Base-by-base conservation (phyloP, 129 eudicot genomes). In the Flaveria linearis region DNA sequence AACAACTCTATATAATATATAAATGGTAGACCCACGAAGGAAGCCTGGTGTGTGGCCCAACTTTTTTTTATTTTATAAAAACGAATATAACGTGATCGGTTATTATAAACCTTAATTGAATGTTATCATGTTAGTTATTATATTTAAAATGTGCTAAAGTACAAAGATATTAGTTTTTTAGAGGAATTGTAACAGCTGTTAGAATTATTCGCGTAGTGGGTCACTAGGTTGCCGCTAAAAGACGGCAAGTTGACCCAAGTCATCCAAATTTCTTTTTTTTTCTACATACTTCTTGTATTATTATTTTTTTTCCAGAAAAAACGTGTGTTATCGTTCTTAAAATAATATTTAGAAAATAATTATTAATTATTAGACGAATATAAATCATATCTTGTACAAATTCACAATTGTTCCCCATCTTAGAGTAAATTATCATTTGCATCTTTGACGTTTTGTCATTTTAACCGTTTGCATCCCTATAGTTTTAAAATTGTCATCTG, bases 161-260 rank as follows among this genome's bases (percentile, higher is more conserved):
- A 58, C 12, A 23, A 11, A 12, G 15, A 22, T 6, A 55, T 45
- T 55, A 18, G 18, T 22, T 58, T 58, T 23, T 58, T 22, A 22
- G 7, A 9, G 15, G 33, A 2, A 57, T 3, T 58, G 64, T 22
- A 57, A 57, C 28, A 57, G 36, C 7, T 56, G 33, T 58, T 58
- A 23, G 45, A 7, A 15, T 16, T 26, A 30, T 28, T 26, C 9
- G 8, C 14, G 62, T 71, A 33, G 76, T 71, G 76, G 76, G 33
- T 33, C 64, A 30, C 28, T 18, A 2, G 33, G 20, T 11, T 50
- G 67, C 33, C 66, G 67, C 50, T 72, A 16, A 33, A 9, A 72
- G 33, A 53, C 66, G 76, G 76, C 76, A 72, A 53, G 64, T 72
- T 72, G 76, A 72, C 75, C 49, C 64, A 71, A 72, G 50, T 72